Evolutionary conservation across 768 basidiomycete genomes (phyloP).

Genomic region (Tulasnella sp.): DNA sequence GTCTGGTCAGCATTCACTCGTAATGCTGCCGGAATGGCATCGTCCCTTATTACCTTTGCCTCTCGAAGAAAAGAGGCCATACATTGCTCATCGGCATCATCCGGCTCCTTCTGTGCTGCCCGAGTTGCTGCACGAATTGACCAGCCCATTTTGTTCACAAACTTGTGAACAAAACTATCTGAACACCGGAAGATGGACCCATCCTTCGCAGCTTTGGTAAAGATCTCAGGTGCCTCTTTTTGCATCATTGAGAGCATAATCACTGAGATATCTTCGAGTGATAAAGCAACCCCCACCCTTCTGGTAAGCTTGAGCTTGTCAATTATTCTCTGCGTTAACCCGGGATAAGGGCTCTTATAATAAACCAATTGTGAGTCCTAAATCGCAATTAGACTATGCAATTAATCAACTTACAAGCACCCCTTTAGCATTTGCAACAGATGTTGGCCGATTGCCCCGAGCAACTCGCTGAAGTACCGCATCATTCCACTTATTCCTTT

Average conservation of each 20-base stretch:
- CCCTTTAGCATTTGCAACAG: too few relatives aligned
- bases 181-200: constrained; percentile 25
- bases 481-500: too few relatives aligned
- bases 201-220: constrained; percentile 20
- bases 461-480: too few relatives aligned
- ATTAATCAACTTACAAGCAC: too few relatives aligned
- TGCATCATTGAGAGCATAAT: constrained; percentile 25
- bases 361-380: too few relatives aligned
- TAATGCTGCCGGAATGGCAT: constrained; percentile 23
- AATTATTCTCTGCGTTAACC: neutral
- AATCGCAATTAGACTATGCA: too few relatives aligned
- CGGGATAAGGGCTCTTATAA: too few relatives aligned
- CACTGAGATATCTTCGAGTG: constrained; percentile 22
- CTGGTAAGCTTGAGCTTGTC: constrained; percentile 15
- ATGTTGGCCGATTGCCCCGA: too few relatives aligned
- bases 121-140: constrained; percentile 22
- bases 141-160: constrained; percentile 21
- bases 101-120: constrained; percentile 29
- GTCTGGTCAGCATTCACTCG: constrained; percentile 31
- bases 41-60: constrained; percentile 22
- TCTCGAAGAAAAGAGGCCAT: constrained; percentile 19
- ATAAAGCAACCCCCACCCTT: constrained; percentile 20
- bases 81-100: constrained; percentile 21
- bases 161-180: constrained; percentile 23
- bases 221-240: constrained; percentile 22